phyloP scores from a whole-genome alignment of 805 yeast genomes.

The Nakazawaea ambrosiae region DNA sequence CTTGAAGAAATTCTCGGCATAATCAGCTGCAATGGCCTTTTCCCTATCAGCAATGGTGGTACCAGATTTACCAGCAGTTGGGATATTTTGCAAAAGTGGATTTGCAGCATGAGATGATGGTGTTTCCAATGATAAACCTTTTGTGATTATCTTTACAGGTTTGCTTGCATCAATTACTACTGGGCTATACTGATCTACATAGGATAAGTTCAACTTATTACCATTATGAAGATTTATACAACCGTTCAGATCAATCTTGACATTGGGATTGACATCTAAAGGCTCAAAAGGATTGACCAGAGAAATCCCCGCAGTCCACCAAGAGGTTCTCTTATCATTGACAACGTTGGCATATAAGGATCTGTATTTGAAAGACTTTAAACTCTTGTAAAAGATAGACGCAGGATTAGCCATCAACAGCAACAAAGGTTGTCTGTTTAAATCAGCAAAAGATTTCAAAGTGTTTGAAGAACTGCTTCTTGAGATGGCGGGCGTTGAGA shows the following conservation, averaged over 20 bases:
- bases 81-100: slow-evolving; percentile 1
- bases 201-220: slow-evolving; percentile 32
- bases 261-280: slow-evolving; percentile 23
- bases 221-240: slow-evolving; percentile 33
- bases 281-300: slow-evolving; percentile 49
- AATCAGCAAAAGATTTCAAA: background rate
- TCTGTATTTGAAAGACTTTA: slow-evolving; percentile 43
- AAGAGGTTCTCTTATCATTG: slow-evolving; percentile 75
- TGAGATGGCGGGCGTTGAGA: slow-evolving; percentile 2
- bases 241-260: slow-evolving; percentile 33
- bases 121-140: slow-evolving; percentile 3
- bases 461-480: slow-evolving; percentile 8
- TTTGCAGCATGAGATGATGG: background rate
- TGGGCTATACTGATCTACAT: slow-evolving; percentile 47
- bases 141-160: slow-evolving; percentile 27
- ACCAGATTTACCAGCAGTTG: background rate
- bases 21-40: background rate
- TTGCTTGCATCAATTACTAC: slow-evolving; percentile 45
- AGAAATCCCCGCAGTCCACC: slow-evolving; percentile 77
- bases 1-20: slow-evolving; percentile 22
- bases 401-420: slow-evolving; percentile 57
- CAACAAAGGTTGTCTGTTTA: slow-evolving; percentile 40
- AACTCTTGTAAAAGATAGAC: slow-evolving; percentile 53
- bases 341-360: slow-evolving; percentile 68
- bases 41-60: slow-evolving; percentile 1